These are phyloP conservation scores for Artomyces pyxidatus DNA, from an alignment of 768 basidiomycete species.

Conservation along the genomic window DNA sequence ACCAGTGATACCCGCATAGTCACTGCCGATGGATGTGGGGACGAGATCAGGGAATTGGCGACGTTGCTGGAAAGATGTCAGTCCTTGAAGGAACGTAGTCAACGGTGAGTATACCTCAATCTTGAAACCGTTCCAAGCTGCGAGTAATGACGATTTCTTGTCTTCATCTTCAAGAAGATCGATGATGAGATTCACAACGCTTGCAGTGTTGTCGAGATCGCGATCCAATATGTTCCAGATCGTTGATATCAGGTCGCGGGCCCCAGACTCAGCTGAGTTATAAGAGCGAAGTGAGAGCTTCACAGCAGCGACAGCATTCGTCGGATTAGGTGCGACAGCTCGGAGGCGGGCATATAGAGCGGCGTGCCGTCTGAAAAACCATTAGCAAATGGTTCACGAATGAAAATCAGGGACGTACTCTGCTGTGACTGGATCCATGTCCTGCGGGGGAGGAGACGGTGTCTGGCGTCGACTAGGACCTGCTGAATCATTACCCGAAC, in stretches of 20 bases:
- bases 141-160: slow-evolving; percentile 68
- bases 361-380: slow-evolving; percentile 48
- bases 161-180: slow-evolving; percentile 79
- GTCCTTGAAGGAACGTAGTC: not conserved
- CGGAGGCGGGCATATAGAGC: slow-evolving; percentile 59
- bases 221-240: slow-evolving; percentile 73
- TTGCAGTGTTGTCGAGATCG: slow-evolving; percentile 64
- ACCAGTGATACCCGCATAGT: slow-evolving; percentile 72
- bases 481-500: slow-evolving; percentile 5
- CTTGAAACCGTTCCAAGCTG: slow-evolving; percentile 78
- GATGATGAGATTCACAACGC: slow-evolving; percentile 63
- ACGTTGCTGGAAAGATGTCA: slow-evolving; percentile 51
- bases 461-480: slow-evolving; percentile 22
- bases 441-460: slow-evolving; percentile 28
- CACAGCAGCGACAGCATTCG: slow-evolving; percentile 50
- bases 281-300: slow-evolving; percentile 77
- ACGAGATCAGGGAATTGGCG: slow-evolving; percentile 77
- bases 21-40: slow-evolving; percentile 48
- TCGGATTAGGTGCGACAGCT: slow-evolving; percentile 46
- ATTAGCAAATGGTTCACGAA: not conserved
- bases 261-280: slow-evolving; percentile 64
- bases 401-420: slow-evolving; percentile 37
- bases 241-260: slow-evolving; percentile 80
- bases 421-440: slow-evolving; percentile 43
- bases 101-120: slow-evolving; percentile 50